Evolutionary conservation across 1,284 basidiomycete genomes (phyloP), one percentile per base, ranked within the genome.

Genomic region (Marasmius oreades): DNA sequence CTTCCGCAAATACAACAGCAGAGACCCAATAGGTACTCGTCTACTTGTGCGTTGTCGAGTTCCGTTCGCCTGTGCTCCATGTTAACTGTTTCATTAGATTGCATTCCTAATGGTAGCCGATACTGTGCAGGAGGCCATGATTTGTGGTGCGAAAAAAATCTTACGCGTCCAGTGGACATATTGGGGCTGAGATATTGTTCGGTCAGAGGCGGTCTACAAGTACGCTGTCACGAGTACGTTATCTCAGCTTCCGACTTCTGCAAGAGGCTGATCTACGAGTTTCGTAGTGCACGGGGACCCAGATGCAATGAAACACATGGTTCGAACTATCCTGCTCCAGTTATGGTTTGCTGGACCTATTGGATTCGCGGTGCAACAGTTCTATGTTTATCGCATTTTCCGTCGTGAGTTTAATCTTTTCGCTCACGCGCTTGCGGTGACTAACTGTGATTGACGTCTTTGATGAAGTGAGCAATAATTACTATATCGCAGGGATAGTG

Each of bases 241-340:
- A n/a, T n/a, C 18, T 20, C n/a, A 20, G 10, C 20, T 5, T 33
- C 10, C 14, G 4, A 33, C 20, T 26, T 18, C 1, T 12, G 10
- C 11, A 5, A 18, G n/a, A n/a, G 5, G 14, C 14, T 33, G 26
- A 50, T 33, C 5, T 31, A 5, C 28, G 10, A 3, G 16, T 18
- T 31, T 18, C 16, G 5, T 20, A 50, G 47, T 50, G 47, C 47
- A 50, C 31, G 47, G 33, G 2, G 47, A 50, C 47, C 47, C 47
- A 1, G 6, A n/a, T 5, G 47, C 47, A 7, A 50, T 50, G 47
- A 28, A 23, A 11, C 47, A 31, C n/a, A 50, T 50, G 47, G 47
- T 50, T 16, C 31, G 33, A 33, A 50, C 47, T 18, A 50, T 50
- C 47, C 47, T 50, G 24, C 31, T 50, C 47, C 26, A 50, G 47